These are phyloP conservation scores for Brettanomyces sp. DNA, from an alignment of 805 yeast genomes.

Conservation along the genomic window DNA sequence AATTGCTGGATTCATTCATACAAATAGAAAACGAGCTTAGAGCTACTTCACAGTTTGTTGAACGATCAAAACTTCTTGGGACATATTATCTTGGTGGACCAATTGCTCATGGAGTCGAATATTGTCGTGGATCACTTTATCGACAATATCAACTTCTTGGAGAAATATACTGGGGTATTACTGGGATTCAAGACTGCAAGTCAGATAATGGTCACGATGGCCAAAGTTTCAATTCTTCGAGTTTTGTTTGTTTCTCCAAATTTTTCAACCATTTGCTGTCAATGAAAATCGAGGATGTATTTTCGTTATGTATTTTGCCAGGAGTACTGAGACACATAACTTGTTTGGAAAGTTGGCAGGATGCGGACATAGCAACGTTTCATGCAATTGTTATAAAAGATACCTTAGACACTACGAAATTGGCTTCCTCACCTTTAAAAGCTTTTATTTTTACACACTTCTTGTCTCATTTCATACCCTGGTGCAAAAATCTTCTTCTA, in stretches of 20 bases:
- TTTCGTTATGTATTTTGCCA: constrained; percentile 58
- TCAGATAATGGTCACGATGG: constrained; percentile 5
- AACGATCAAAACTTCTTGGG: constrained; percentile 40
- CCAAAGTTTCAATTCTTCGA: background rate
- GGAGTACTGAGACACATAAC: constrained; percentile 39
- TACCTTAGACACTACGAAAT: constrained; percentile 28
- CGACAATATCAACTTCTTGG: constrained; percentile 66
- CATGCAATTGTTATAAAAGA: constrained; percentile 30
- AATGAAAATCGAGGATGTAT: constrained; percentile 46
- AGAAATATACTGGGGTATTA: constrained; percentile 48
- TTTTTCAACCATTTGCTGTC: background rate
- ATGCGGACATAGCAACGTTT: constrained; percentile 26
- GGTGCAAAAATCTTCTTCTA: constrained; percentile 49
- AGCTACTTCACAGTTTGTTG: constrained; percentile 42
- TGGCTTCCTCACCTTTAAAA: constrained; percentile 39
- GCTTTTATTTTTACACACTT: constrained; percentile 43
- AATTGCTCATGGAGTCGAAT: constrained; percentile 40
- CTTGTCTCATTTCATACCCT: constrained; percentile 48
- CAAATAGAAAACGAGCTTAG: constrained; percentile 48
- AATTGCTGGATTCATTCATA: constrained; percentile 40
- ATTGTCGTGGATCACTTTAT: constrained; percentile 53
- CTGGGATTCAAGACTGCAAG: constrained; percentile 21
- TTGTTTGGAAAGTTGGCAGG: constrained; percentile 27
- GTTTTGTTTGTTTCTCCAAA: background rate
- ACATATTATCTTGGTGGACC: constrained; percentile 37